Evolutionary conservation across 306 rosid species (phyloP).

Genomic region (Gleditsia sinensis): DNA sequence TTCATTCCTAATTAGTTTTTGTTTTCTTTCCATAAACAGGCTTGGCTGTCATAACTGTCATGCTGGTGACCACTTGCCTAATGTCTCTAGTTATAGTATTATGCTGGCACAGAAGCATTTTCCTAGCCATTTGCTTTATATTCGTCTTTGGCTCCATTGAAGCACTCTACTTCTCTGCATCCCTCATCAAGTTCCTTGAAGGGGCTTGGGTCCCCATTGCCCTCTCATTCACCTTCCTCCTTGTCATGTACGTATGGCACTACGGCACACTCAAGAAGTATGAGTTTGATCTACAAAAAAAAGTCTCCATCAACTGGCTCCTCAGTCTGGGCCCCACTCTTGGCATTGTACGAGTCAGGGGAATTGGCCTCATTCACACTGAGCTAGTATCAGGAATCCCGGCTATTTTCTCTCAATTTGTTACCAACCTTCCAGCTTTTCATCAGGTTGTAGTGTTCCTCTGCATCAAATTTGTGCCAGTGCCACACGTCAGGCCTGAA

Average conservation of each 20-base stretch:
- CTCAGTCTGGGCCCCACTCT: conserved; percentile 73
- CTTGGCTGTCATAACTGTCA: conserved; percentile 93
- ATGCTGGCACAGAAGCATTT: conserved; percentile 75
- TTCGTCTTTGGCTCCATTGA: conserved; percentile 89
- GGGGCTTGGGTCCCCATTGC: conserved; percentile 98
- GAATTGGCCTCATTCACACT: conserved; percentile 92
- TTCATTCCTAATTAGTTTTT: neutral
- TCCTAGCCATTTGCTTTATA: conserved; percentile 69
- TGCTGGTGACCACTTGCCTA: conserved; percentile 91
- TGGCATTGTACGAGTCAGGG: conserved; percentile 86
- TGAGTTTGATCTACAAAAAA: conserved; percentile 89
- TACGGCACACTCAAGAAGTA: conserved; percentile 89
- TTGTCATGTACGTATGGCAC: conserved; percentile 93
- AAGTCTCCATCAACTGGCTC: conserved; percentile 95
- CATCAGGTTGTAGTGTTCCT: conserved; percentile 95
- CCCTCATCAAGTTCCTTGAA: conserved; percentile 89
- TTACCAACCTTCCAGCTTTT: conserved; percentile 94
- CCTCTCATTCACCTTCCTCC: conserved; percentile 79
- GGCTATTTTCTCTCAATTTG: conserved; percentile 91
- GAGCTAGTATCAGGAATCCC: conserved; percentile 95
- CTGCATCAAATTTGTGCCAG: conserved; percentile 89
- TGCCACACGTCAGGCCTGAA: conserved; percentile 85
- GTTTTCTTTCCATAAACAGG: conserved; percentile 53
- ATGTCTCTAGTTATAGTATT: conserved; percentile 94
- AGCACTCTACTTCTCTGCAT: conserved; percentile 95